Conservation (phyloP, 805 yeast species). For the Suhomyces vadensis region DNA sequence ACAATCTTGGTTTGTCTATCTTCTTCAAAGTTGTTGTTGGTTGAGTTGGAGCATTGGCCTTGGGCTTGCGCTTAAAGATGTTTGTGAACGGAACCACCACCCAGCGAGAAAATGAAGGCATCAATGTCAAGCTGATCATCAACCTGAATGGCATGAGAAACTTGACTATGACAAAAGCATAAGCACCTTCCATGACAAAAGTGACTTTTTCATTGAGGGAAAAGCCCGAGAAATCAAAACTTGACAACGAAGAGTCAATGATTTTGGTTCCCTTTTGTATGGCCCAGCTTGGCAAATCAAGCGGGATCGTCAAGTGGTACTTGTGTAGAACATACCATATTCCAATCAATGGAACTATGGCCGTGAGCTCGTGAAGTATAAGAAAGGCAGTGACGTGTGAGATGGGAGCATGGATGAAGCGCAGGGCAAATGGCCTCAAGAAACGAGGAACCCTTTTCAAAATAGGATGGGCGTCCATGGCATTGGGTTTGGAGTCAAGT, state of each 20-base stretch:
- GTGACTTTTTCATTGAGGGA: slow-evolving; percentile 53
- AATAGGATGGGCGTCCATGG: slow-evolving; percentile 21
- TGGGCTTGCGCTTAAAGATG: slow-evolving; percentile 19
- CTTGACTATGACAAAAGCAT: slow-evolving; percentile 71
- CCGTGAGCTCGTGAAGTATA: slow-evolving; percentile 72
- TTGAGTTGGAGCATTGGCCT: background rate
- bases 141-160: slow-evolving; percentile 56
- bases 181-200: slow-evolving; percentile 68
- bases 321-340: slow-evolving; percentile 68
- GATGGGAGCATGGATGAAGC: slow-evolving; percentile 56
- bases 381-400: slow-evolving; percentile 64
- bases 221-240: slow-evolving; percentile 31
- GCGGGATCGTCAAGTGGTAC: slow-evolving; percentile 50
- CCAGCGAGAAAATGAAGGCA: slow-evolving; percentile 59
- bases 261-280: slow-evolving; percentile 58
- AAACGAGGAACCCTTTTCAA: slow-evolving; percentile 49
- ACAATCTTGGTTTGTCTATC: slow-evolving; percentile 39
- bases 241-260: slow-evolving; percentile 53
- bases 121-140: slow-evolving; percentile 48
- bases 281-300: slow-evolving; percentile 60
- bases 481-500: no score
- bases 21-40: slow-evolving; percentile 20
- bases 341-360: slow-evolving; percentile 67
- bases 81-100: slow-evolving; percentile 48
- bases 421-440: slow-evolving; percentile 50